phyloP scores from a whole-genome alignment of 768 basidiomycete species.

The Boletales sp. region DNA sequence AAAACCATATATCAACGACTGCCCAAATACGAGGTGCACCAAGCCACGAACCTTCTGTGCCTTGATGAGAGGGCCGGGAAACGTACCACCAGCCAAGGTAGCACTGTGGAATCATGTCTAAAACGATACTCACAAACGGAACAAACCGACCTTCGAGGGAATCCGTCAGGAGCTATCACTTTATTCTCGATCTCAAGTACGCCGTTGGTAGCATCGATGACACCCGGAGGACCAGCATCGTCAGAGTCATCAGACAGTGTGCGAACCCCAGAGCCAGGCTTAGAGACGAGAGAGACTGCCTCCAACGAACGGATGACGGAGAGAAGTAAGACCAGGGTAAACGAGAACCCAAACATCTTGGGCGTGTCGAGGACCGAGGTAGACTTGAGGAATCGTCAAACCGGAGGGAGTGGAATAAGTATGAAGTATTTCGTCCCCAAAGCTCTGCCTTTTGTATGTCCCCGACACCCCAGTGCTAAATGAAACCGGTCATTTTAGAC shows the following conservation, averaged over 20 bases:
- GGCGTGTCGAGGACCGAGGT: conserved; percentile 5
- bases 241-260: neutral
- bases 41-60: conserved; percentile 36
- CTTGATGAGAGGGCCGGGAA: conserved; percentile 47
- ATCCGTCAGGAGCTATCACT: conserved; percentile 50
- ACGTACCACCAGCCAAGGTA: conserved; percentile 42
- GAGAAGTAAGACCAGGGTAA: conserved; percentile 13
- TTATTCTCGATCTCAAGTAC: conserved; percentile 41
- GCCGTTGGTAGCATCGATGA: conserved; percentile 24
- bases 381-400: conserved; percentile 15
- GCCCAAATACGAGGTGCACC: neutral
- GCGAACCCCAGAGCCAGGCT: conserved; percentile 1
- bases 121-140: neutral
- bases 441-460: conserved; percentile 11
- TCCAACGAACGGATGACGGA: conserved; percentile 7
- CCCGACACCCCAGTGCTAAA: conserved; percentile 3
- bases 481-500: conserved; percentile 8
- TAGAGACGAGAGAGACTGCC: conserved; percentile 17
- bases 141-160: conserved; percentile 32
- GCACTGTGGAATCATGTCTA: conserved; percentile 25
- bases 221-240: neutral
- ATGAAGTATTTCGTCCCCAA: neutral
- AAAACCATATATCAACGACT: neutral
- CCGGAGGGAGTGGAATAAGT: neutral
- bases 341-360: conserved; percentile 21